Evolutionary conservation across 805 yeast genomes (phyloP), one percentile per base, ranked within the genome.

Genomic region (Barnettozyma botsteinii): DNA sequence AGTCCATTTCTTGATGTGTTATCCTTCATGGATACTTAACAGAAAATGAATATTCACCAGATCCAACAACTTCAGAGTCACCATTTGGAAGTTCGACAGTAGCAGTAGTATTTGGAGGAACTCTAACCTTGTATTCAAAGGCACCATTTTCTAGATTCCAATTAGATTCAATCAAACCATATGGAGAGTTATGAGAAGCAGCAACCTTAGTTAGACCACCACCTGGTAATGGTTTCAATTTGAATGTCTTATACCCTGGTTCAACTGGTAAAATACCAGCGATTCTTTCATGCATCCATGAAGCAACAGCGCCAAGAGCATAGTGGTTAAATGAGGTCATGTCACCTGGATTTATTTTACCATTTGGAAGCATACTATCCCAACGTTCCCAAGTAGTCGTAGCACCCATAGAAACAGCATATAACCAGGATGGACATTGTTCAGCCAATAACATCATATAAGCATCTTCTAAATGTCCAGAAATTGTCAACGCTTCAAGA

Each of bases 261-360:
- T 20, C 34, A 13, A 19, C 23, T 29, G 40, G 22, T 33, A 42
- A 40, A 17, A 48, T 12, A 34, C 50, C 52, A 33, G 46, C 50
- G 37, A 47, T 38, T 23, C 50, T 41, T 24, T 49, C 52, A 37
- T 44, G 40, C 40, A 49, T 38, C 50, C 50, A 49, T 7, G 25
- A 31, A 7, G 52, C 52, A 25, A 49, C 52, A 24, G 52, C 47
- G 24, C 52, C 50, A 7, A 49, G 37, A 6, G 52, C 52, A 30
- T 49, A 49, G 22, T 49, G 52, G 38, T 49, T 47, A 36, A 49
- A 49, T 4, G 52, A 49, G 10, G 50, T 46, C 51, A 48, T 48
- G 2, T 39, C 46, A 37, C 51, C 51, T 18, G 51, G 51, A 26
- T 48, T 48, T 33, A 48, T 42, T 5, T 43, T 27, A 7, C 51